Base-by-base conservation (phyloP, 148 eudicot species). In the Cornus florida region DNA sequence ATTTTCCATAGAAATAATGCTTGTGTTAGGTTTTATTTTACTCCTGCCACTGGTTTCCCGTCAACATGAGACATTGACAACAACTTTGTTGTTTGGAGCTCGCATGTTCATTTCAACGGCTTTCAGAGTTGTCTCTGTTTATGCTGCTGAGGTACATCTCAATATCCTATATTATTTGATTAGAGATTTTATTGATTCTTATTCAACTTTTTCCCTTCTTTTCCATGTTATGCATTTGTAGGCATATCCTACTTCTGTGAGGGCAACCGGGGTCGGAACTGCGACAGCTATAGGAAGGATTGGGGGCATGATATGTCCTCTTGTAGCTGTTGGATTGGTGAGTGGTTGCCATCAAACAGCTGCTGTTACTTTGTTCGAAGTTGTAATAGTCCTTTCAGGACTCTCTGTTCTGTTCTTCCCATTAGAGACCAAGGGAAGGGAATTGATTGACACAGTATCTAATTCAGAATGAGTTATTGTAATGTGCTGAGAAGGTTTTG, bases 251-350 rank as follows among this genome's bases (percentile, higher is more conserved):
- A 87, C 89, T 70, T 76, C 78, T 43, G 62, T 82, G 33, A 84
- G 89, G 72, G 79, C 82, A 23, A 87, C 82, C 6, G 87, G 89
- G 6, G 83, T 75, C 28, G 89, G 89, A 35, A 50, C 74, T 20
- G 78, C 85, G 14, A 84, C 79, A 7, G 77, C 87, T 0, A 76
- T 84, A 2, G 89, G 85, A 35, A 84, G 75, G 71, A 74, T 77
- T 20, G 89, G 89, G 28, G 89, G 89, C 10, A 84, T 84, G 89
- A 48, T 86, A 56, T 86, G 85, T 70, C 89, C 89, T 65, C 78
- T 86, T 14, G 84, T 84, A 22, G 87, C 89, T 0, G 80, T 84
- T 66, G 84, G 80, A 71, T 62, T 87, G 75, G 84, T 81, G 39
- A 84, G 83, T 73, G 75, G 75, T 46, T 84, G 89, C 70, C 85